Evolutionary conservation across 345 rosid species (phyloP), one percentile per base, ranked within the genome.

Genomic region (Toxicodendron radicans): DNA sequence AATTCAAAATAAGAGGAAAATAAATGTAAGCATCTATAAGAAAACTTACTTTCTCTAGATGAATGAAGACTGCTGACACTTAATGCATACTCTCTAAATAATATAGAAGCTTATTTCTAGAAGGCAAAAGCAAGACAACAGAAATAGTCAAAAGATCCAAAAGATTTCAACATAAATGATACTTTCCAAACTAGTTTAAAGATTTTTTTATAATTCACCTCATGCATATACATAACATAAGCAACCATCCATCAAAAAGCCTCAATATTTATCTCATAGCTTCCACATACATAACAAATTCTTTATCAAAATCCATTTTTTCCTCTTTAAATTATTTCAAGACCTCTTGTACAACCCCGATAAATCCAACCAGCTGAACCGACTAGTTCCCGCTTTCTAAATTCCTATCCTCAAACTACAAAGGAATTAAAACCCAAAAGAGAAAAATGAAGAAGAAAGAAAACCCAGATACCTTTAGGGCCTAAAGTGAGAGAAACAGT

Each of bases 401-500:
- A 0, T 48, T 10, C 17, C 17, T 46, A 14, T 12, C 17, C 52
- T 12, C 52, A 48, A 11, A 48, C 2, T 48, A 48, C 13, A 48
- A 48, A 2, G 3, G 17, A 2, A 48, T 48, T 1, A 51, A 12
- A 23, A 54, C 11, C 41, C 54, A 51, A 9, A 32, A 53, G 30
- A 51, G 30, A 4, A 38, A 60, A 61, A 18, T 4, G 23, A 48
- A 68, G 66, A 73, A 32, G 38, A 64, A 16, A 8, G 18, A 64
- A 20, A 35, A 58, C 10, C 14, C 68, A 67, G 43, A 58, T 51
- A 90, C 93, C 97, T 87, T 83, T 81, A 23, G 97, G 98, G 0
- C 97, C 98, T 53, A 90, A 81, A 72, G 98, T 94, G 74, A 81
- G 83, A 78, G 98, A 88, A 70, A 94, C 97, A 75, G 97, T 93